These are phyloP conservation scores for Eucalyptus viminalis DNA, from an alignment of 345 rosid species.

Conservation along the genomic window DNA sequence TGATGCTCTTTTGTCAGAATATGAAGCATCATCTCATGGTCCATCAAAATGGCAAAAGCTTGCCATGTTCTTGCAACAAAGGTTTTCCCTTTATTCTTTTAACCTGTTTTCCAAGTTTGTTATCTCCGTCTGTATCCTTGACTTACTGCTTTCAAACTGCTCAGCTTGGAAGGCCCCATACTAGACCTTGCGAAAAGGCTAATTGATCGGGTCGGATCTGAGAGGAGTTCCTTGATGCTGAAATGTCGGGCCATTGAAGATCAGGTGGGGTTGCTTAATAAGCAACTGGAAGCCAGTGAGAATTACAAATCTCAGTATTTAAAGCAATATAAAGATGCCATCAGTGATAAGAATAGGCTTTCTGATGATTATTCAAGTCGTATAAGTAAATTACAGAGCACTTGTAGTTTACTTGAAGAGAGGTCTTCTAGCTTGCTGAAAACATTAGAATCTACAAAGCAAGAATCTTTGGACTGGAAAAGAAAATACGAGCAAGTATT, in stretches of 20 bases:
- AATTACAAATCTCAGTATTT: constrained; percentile 69
- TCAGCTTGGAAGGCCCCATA: constrained; percentile 92
- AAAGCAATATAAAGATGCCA: constrained; percentile 91
- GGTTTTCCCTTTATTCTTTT: constrained; percentile 18
- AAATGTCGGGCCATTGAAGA: constrained; percentile 86
- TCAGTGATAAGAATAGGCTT: constrained; percentile 79
- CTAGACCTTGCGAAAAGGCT: constrained; percentile 73
- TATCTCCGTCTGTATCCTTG: not conserved
- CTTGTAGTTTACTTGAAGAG: constrained; percentile 68
- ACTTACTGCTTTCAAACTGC: not conserved
- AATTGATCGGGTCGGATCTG: constrained; percentile 71
- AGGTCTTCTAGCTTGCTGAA: constrained; percentile 64
- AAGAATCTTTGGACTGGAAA: constrained; percentile 66
- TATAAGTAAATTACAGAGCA: constrained; percentile 65
- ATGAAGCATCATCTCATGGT: constrained; percentile 72
- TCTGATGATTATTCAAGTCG: constrained; percentile 71
- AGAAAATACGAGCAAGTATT: constrained; percentile 62
- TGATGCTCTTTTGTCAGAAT: constrained; percentile 70
- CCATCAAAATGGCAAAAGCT: constrained; percentile 95
- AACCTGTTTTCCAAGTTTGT: not conserved
- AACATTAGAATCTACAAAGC: constrained; percentile 63
- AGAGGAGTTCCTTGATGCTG: constrained; percentile 66
- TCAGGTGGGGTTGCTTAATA: constrained; percentile 56
- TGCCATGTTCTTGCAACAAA: constrained; percentile 74
- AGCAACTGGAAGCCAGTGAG: constrained; percentile 90